These are phyloP conservation scores for Boletus mariae DNA, from an alignment of 1,284 basidiomycete genomes.

Conservation along the genomic window DNA sequence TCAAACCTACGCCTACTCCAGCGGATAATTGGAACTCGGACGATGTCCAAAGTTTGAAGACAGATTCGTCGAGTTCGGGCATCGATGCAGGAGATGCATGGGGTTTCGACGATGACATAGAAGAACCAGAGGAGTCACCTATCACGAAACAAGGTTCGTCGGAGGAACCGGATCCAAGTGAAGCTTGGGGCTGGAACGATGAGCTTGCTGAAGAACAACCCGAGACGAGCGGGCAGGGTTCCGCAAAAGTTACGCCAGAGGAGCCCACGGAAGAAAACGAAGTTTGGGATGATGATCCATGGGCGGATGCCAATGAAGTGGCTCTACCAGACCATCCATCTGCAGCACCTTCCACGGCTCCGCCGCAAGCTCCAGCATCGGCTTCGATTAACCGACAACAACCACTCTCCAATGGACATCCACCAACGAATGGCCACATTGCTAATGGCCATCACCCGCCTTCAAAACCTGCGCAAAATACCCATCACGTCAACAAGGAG, in stretches of 20 bases:
- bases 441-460: slow-evolving; percentile 17
- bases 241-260: slow-evolving; percentile 26
- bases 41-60: slow-evolving; percentile 10
- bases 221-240: background rate
- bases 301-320: slow-evolving; percentile 42
- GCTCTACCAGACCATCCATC: slow-evolving; percentile 15
- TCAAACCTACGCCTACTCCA: background rate
- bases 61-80: slow-evolving; percentile 22
- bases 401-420: slow-evolving; percentile 9
- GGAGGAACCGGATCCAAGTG: slow-evolving; percentile 37
- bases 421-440: slow-evolving; percentile 30
- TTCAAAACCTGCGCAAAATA: slow-evolving; percentile 12
- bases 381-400: slow-evolving; percentile 49
- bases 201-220: slow-evolving; percentile 22
- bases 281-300: slow-evolving; percentile 61
- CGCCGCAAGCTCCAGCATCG: slow-evolving; percentile 33
- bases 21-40: slow-evolving; percentile 3
- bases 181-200: slow-evolving; percentile 70
- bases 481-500: slow-evolving; percentile 41
- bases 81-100: slow-evolving; percentile 41
- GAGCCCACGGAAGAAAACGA: slow-evolving; percentile 33
- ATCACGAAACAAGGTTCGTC: slow-evolving; percentile 12
- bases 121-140: slow-evolving; percentile 11
- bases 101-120: slow-evolving; percentile 56
- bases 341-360: slow-evolving; percentile 31